Evolutionary conservation across 352 stramenopile genomes (phyloP), one percentile per base, ranked within the genome.

Genomic region (Phytophthora cactorum): DNA sequence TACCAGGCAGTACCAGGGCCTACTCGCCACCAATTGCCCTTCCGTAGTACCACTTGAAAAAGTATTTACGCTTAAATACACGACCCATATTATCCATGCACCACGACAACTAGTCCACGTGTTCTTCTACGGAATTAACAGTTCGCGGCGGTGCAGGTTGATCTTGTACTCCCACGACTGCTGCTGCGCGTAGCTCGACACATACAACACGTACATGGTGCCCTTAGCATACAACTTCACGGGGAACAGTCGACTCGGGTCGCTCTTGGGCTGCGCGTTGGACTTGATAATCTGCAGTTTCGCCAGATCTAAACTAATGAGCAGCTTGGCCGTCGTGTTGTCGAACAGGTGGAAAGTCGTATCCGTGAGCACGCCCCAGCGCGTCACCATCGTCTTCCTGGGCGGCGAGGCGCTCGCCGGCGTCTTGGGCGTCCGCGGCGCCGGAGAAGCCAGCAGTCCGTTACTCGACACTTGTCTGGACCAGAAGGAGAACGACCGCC

Each of bases 161-260:
- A 93, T 93, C 63, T 87, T 84, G 76, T 91, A 92, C 66, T 89
- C 84, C 87, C 87, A 95, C 5, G 74, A 76, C 66, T 89, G 84
- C 66, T 92, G 85, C 78, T 91, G 87, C 47, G 82, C 80, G 59
- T 88, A 88, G 47, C 79, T 90, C 34, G 85, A 90, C 44, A 92
- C 81, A 52, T 88, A 93, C 10, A 93, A 63, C 65, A 86, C 83
- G 63, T 95, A 91, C 61, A 93, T 75, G 4, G 70, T 84, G 12
- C 79, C 83, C 32, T 78, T 80, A 6, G 72, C 79, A 66, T 95
- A 95, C 17, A 95, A 60, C 59, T 93, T 93, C 50, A 95, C 29
- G 0, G 85, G 81, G 50, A 88, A 92, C 1, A 92, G 68, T 61
- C 67, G 73, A 50, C 73, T 88, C 6, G 81, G 69, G 63, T 88